Evolutionary conservation across 371 early-diverging fungal species (phyloP).

Genomic region (Nematocida minor): DNA sequence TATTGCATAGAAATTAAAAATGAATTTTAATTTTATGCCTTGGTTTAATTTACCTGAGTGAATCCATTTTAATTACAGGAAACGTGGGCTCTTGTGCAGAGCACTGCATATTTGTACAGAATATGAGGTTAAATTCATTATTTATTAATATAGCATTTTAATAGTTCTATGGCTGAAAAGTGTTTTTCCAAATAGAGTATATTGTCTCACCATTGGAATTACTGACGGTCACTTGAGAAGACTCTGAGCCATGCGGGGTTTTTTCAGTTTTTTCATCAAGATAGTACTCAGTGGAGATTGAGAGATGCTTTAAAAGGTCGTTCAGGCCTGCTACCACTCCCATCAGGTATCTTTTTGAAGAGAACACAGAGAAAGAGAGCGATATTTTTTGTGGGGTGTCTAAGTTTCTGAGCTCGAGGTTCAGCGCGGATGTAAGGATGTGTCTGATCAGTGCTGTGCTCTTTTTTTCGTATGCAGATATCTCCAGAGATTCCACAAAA

Average conservation of each 20-base stretch:
- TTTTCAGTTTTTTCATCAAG: neutral
- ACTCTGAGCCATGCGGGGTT: neutral
- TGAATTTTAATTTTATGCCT: slow-evolving; percentile 7
- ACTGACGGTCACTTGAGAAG: neutral
- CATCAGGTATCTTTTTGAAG: neutral
- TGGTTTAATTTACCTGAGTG: neutral
- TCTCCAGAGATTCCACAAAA: too few species aligned
- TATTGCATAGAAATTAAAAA: slow-evolving; percentile 34
- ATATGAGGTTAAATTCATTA: too few species aligned
- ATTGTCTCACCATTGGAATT: neutral
- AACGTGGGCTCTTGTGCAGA: too few species aligned
- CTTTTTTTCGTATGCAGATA: neutral
- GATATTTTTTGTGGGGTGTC: neutral
- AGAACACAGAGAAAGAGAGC: neutral
- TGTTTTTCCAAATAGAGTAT: neutral
- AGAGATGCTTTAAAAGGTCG: neutral
- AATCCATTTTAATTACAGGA: too few species aligned
- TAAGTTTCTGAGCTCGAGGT: neutral
- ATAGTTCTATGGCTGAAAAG: too few species aligned
- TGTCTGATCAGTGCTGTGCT: neutral
- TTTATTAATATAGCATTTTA: too few species aligned
- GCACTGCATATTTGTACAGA: too few species aligned
- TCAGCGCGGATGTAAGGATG: neutral
- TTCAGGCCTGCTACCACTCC: neutral
- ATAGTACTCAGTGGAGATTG: neutral